Conservation (phyloP, 2,329 filamentous ascomycete species). For the Verticillium nubilum region DNA sequence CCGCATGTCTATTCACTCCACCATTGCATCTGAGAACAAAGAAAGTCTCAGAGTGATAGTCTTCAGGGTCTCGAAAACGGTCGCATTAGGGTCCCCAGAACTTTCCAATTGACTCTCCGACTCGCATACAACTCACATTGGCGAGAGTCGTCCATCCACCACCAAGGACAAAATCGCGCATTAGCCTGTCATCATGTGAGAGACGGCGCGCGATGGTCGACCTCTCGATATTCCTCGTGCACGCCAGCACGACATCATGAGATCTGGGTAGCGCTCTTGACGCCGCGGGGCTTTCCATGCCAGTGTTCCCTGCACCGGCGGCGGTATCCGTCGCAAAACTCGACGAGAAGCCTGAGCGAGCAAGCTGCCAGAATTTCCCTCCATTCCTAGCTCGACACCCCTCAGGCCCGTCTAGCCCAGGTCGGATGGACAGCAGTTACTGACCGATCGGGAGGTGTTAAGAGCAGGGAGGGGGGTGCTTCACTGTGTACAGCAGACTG, state of each 20-base stretch:
- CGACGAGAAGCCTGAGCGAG: not conserved
- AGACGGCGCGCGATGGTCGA: not conserved
- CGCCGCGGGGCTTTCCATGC: not conserved
- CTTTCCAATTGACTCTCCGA: not conserved
- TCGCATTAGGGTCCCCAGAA: not conserved
- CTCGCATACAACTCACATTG: not conserved
- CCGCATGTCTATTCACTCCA: not conserved
- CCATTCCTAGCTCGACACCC: not conserved
- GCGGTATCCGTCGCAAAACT: not conserved
- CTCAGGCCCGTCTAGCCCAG: not conserved
- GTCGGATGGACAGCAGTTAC: too few relatives aligned
- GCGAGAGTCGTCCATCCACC: not conserved
- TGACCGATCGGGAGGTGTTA: not conserved
- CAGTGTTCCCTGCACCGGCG: not conserved
- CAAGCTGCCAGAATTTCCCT: not conserved
- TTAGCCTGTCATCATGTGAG: slow-evolving; percentile 13
- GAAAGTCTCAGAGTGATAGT: not conserved
- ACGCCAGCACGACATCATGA: not conserved
- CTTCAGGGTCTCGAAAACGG: not conserved
- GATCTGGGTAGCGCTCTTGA: not conserved
- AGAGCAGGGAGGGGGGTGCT: not conserved
- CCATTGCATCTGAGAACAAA: not conserved
- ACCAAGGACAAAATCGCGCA: slow-evolving; percentile 4
- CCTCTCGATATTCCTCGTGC: not conserved
- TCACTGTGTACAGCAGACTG: not conserved